Percentiles rank a stretch among this genome's conserved stretches.
phyloP scores from a whole-genome alignment of 1,284 basidiomycete genomes.

The Hortiboletus rubellus region DNA sequence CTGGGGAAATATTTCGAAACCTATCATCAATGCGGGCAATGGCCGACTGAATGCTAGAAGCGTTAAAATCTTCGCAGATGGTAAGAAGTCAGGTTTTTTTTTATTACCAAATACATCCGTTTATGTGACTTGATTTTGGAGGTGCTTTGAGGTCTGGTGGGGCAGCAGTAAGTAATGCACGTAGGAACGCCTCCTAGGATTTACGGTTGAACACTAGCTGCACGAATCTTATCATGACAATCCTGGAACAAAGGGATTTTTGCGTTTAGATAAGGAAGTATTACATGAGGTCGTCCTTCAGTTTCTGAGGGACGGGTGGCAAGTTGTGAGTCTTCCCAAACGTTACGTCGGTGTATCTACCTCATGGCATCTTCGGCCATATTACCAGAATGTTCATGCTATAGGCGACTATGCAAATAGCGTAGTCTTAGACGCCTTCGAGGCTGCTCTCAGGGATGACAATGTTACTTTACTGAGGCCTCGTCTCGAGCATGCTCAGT shows the following conservation, averaged over 20 bases:
- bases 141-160: slow-evolving; percentile 89
- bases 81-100: slow-evolving; percentile 37
- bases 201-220: slow-evolving; percentile 42
- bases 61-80: slow-evolving; percentile 90
- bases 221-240: slow-evolving; percentile 83
- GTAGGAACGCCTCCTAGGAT: background rate
- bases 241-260: slow-evolving; percentile 72
- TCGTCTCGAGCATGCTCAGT: slow-evolving; percentile 89
- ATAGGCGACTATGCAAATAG: slow-evolving; percentile 91
- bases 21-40: slow-evolving; percentile 57
- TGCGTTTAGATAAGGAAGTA: slow-evolving; percentile 67
- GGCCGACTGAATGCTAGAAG: slow-evolving; percentile 71
- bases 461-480: slow-evolving; percentile 69
- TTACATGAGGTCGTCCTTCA: slow-evolving; percentile 64
- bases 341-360: background rate
- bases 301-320: slow-evolving; percentile 78
- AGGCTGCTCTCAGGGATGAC: slow-evolving; percentile 57
- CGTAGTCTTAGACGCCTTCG: slow-evolving; percentile 81
- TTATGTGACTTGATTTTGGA: slow-evolving; percentile 28
- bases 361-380: background rate
- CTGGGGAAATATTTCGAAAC: slow-evolving; percentile 68
- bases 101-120: background rate
- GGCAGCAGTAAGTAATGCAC: slow-evolving; percentile 66
- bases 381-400: slow-evolving; percentile 77
- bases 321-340: slow-evolving; percentile 59